Base-by-base conservation (phyloP, 2,329 filamentous ascomycete genomes). In the Dichotomopilus funicola region DNA sequence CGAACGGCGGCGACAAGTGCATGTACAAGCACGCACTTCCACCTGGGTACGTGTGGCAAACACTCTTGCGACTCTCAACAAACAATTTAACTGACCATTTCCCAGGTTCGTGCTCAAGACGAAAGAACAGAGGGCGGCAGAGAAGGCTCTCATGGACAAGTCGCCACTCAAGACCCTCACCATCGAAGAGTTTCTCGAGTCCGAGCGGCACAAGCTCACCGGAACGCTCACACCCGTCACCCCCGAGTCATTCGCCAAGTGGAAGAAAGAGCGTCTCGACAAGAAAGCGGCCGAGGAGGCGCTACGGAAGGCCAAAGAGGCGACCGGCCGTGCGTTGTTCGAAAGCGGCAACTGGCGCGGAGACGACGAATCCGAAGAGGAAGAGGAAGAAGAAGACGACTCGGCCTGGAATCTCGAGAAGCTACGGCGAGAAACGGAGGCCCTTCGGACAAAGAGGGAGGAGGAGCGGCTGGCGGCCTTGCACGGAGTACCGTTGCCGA, bases 11-110 rank as follows among this genome's bases (percentile, higher is more conserved):
- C 61, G 88, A 99, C 70, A 89, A 96, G 73, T 99, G 94, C 87
- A 97, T 94, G 87, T 99, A 99, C 71, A 91, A 88, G 74, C 94
- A 99, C 72, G 91, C 88, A 67, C 79, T 99, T 66, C 94, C 95
- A 65, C 88, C 91, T 67, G 94, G 94, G 89, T 95, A 83, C 68
- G 88, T 82, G 40, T 33, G 36, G 2, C 7, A 9, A 9, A 8
- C 6, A 43, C 9, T 33, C 13, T n/a, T 56, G 8, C 31, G 31
- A 36, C 33, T 4, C 11, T 42, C 36, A 4, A 35, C 7, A 34
- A 35, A n/a, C 40, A 44, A 46, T 13, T 13, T 56, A 60, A 51
- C 44, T 49, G 41, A 49, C 48, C 1, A 5, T 6, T n/a, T 12
- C 9, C 4, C 65, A 95, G 91, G 56, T 99, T 97, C 76, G 78